Base-by-base conservation (phyloP, 768 basidiomycete species). In the Lactarius evosmus region DNA sequence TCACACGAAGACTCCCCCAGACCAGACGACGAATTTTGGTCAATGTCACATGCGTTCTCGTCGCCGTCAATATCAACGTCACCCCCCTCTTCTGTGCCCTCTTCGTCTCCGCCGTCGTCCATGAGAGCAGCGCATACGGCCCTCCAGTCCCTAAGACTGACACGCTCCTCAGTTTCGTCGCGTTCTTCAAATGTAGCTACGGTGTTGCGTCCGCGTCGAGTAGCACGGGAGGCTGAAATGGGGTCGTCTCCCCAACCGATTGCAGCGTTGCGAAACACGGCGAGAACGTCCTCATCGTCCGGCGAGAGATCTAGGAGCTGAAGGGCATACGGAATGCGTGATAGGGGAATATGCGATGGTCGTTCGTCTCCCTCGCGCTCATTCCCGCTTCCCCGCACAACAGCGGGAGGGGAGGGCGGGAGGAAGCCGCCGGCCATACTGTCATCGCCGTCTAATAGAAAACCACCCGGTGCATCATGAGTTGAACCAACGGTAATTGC, bases 101-200 rank as follows among this genome's bases (percentile, higher is more conserved):
- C 68, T 25, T 74, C 75, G 4, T 66, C 70, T 1, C 66, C 68
- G 4, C 57, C 71, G 14, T 52, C 71, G 7, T 73, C 75, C 11
- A 93, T 77, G 14, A 94, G 76, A 4, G 87, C 87, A 11, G 87
- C 85, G 71, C 91, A 93, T 4, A 94, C 88, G 14, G 89, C 81
- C 40, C 88, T 82, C 88, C 89, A 94, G 71, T 93, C 91, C 32
- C 85, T 84, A 55, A 79, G 76, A 67, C 79, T 83, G 29, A 94
- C 82, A 50, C 75, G 72, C 32, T 73, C 73, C 16, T 72, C 75
- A 34, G 68, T 70, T 7, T 63, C 60, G 6, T 70, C 67, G 2
- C 59, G 62, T 12, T 63, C 56, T 16, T 69, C 67, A 27, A 65
- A 57, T 33, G 65, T 22, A 63, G 49, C 53, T 69, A 69, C 19